A percentile compares a stretch with the other conserved stretches of the same genome.
These are phyloP conservation scores for Suillus occidentalis DNA, from an alignment of 768 basidiomycete genomes.

Conservation along the genomic window DNA sequence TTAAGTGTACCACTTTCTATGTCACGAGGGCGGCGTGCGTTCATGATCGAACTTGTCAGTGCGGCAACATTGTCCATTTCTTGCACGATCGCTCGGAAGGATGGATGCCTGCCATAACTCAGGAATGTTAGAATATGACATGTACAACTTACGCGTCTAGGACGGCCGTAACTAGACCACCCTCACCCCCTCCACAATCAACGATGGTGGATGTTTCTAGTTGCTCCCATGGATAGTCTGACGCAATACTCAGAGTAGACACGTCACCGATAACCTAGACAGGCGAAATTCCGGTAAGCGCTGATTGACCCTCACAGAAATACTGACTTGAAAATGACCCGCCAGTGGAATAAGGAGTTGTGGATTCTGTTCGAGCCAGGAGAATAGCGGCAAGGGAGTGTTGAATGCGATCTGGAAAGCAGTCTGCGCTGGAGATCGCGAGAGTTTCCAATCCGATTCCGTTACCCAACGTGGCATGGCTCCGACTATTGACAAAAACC, in stretches of 20 bases:
- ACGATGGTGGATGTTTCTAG: conserved; percentile 38
- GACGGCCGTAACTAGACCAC: conserved; percentile 39
- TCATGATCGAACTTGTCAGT: conserved; percentile 5
- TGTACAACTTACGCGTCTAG: conserved; percentile 30
- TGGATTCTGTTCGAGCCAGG: conserved; percentile 6
- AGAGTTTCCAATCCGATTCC: conserved; percentile 20
- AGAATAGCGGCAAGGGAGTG: conserved; percentile 35
- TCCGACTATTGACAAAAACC: conserved; percentile 11
- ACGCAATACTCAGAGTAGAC: conserved; percentile 35
- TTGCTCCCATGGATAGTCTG: conserved; percentile 40
- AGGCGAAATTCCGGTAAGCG: not conserved
- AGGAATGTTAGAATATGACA: not conserved
- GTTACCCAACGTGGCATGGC: conserved; percentile 10
- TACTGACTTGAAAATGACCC: conserved; percentile 3
- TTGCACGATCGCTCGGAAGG: conserved; percentile 33
- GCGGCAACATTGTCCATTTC: conserved; percentile 33
- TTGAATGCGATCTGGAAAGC: conserved; percentile 40
- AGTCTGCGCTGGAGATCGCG: conserved; percentile 20
- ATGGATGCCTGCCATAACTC: conserved; percentile 4
- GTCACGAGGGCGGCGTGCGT: conserved; percentile 34
- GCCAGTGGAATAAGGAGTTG: not conserved
- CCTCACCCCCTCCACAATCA: conserved; percentile 42
- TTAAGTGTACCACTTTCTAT: conserved; percentile 33
- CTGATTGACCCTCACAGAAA: not conserved
- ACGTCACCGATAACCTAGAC: conserved; percentile 2